Percentiles rank a stretch among this genome's conserved stretches.
phyloP scores from a whole-genome alignment of 345 rosid species.

The Sisymbrium altissimum region DNA sequence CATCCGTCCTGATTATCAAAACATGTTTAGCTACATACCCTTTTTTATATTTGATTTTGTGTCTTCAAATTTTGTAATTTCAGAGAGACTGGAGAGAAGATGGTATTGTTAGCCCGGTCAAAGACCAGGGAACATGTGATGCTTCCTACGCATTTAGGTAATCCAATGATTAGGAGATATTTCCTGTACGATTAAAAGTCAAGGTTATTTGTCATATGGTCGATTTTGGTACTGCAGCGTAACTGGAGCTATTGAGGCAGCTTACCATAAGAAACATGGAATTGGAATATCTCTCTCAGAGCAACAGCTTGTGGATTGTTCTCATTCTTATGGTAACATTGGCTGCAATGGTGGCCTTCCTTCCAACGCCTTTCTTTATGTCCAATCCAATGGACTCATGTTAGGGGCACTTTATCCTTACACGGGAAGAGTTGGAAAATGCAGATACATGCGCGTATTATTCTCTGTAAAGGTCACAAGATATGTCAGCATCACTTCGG shows the following conservation, averaged over 20 bases:
- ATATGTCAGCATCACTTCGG: slow-evolving; percentile 84
- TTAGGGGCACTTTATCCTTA: slow-evolving; percentile 86
- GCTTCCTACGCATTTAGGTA: slow-evolving; percentile 99
- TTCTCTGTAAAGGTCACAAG: slow-evolving; percentile 66
- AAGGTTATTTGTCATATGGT: neutral
- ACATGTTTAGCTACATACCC: neutral
- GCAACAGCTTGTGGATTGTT: slow-evolving; percentile 99
- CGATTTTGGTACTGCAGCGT: slow-evolving; percentile 45
- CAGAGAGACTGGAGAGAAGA: slow-evolving; percentile 94
- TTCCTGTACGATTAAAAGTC: no score
- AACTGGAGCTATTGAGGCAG: slow-evolving; percentile 98
- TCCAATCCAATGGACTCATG: slow-evolving; percentile 93
- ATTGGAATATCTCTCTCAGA: slow-evolving; percentile 81
- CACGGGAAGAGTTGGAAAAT: slow-evolving; percentile 50
- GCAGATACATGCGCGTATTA: no score
- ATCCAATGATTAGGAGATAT: no score
- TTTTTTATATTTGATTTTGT: neutral
- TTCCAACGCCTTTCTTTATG: slow-evolving; percentile 96
- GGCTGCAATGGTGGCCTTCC: slow-evolving; percentile 97
- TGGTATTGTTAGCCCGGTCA: no score
- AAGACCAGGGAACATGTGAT: slow-evolving; percentile 88
- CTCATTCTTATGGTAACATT: slow-evolving; percentile 74
- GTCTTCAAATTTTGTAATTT: slow-evolving; percentile 7
- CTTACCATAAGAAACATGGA: slow-evolving; percentile 91
- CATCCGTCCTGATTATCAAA: neutral